These are phyloP conservation scores for Rhodotorula sp. DNA, from an alignment of 1,284 basidiomycete species.

Conservation along the genomic window DNA sequence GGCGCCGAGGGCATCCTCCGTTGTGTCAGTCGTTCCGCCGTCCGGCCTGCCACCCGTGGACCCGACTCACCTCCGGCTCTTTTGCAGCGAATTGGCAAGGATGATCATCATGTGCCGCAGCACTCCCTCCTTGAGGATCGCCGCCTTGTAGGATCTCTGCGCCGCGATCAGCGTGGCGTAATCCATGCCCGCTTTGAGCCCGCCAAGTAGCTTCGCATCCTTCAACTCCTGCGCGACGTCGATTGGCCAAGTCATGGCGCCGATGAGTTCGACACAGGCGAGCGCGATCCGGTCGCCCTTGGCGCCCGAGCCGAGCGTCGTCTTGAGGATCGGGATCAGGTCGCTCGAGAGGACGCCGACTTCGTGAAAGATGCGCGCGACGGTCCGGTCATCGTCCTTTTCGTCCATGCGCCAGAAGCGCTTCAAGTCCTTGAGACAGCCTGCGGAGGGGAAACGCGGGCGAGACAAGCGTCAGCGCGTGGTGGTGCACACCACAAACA, in stretches of 20 bases:
- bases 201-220: slow-evolving; percentile 64
- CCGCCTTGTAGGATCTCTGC: slow-evolving; percentile 81
- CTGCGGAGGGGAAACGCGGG: slow-evolving; percentile 43
- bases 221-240: slow-evolving; percentile 86
- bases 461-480: neutral
- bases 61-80: slow-evolving; percentile 45
- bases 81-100: slow-evolving; percentile 47
- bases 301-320: slow-evolving; percentile 60
- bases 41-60: no score
- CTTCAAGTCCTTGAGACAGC: slow-evolving; percentile 88
- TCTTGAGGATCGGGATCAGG: slow-evolving; percentile 76
- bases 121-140: slow-evolving; percentile 42
- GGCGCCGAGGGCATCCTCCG: no score
- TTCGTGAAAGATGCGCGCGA: slow-evolving; percentile 84
- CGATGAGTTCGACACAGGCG: slow-evolving; percentile 78
- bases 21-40: neutral
- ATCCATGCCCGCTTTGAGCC: slow-evolving; percentile 60
- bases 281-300: slow-evolving; percentile 69
- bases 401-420: slow-evolving; percentile 92
- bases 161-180: slow-evolving; percentile 76
- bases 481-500: neutral
- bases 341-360: slow-evolving; percentile 78
- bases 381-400: slow-evolving; percentile 87
- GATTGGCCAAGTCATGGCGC: slow-evolving; percentile 96
- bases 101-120: slow-evolving; percentile 49